Conservation (phyloP, 2,329 filamentous ascomycete genomes). For the Bisporella sp. region DNA sequence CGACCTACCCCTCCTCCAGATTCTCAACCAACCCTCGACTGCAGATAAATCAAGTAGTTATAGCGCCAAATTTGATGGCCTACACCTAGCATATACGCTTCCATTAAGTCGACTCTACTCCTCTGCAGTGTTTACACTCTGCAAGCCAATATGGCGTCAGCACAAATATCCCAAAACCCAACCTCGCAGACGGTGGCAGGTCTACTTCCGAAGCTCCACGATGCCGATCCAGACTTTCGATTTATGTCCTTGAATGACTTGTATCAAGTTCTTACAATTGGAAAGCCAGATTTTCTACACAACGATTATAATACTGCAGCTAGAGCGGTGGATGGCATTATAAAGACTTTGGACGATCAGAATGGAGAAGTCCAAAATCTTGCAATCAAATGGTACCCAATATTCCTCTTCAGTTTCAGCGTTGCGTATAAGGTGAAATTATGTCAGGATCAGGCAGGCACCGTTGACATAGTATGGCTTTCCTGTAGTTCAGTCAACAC, state of each 20-base stretch:
- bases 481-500: no score
- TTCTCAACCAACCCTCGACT: no score
- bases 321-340: constrained; percentile 73
- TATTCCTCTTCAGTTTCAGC: not conserved
- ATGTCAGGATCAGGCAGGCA: no score
- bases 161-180: constrained; percentile 19
- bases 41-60: no score
- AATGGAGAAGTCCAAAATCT: constrained; percentile 98
- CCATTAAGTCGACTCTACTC: not conserved
- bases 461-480: no score
- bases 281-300: constrained; percentile 63
- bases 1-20: no score
- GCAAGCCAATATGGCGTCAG: constrained; percentile 15
- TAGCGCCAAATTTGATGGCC: no score
- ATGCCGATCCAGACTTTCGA: constrained; percentile 85
- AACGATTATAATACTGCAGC: constrained; percentile 75
- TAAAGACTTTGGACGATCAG: constrained; percentile 80
- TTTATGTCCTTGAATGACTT: constrained; percentile 98
- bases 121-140: no score
- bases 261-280: constrained; percentile 62
- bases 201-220: constrained; percentile 73
- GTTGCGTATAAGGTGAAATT: no score
- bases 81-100: not conserved
- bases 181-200: constrained; percentile 29
- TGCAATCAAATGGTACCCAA: constrained; percentile 76